Evolutionary conservation across 2,329 filamentous ascomycete genomes (phyloP).

Genomic region (Cercospora sp.): DNA sequence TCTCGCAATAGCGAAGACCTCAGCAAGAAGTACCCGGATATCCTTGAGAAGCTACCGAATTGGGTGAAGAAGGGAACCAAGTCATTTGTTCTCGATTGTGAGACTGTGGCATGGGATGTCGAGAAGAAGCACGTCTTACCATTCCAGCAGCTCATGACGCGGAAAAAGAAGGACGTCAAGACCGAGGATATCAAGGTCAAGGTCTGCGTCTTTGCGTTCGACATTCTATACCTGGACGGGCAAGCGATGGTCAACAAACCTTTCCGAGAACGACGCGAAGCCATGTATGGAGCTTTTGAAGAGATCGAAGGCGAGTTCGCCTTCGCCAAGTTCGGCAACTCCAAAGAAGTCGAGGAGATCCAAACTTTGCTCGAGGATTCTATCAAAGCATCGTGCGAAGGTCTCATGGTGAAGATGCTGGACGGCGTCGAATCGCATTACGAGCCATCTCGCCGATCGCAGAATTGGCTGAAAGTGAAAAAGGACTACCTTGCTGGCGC

Average conservation of each 20-base stretch:
- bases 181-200: slow-evolving; percentile 94
- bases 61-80: slow-evolving; percentile 91
- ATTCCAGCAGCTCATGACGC: slow-evolving; percentile 97
- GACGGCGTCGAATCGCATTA: slow-evolving; percentile 91
- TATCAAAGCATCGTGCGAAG: slow-evolving; percentile 93
- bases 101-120: slow-evolving; percentile 97
- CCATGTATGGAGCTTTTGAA: slow-evolving; percentile 71
- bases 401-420: slow-evolving; percentile 99
- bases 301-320: slow-evolving; percentile 86
- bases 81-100: slow-evolving; percentile 97
- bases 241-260: slow-evolving; percentile 84
- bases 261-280: slow-evolving; percentile 77
- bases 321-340: slow-evolving; percentile 84
- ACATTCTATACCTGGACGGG: slow-evolving; percentile 89
- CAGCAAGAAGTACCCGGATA: slow-evolving; percentile 96
- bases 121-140: slow-evolving; percentile 91
- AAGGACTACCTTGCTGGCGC: slow-evolving; percentile 95
- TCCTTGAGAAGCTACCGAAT: slow-evolving; percentile 78
- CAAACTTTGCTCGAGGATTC: slow-evolving; percentile 90
- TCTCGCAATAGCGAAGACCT: slow-evolving; percentile 96
- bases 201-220: slow-evolving; percentile 96
- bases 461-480: slow-evolving; percentile 99
- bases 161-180: slow-evolving; percentile 96
- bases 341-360: slow-evolving; percentile 88
- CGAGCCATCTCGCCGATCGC: slow-evolving; percentile 91